Conservation (phyloP, 2,329 filamentous ascomycete genomes). For the Alternaria consortialis region DNA sequence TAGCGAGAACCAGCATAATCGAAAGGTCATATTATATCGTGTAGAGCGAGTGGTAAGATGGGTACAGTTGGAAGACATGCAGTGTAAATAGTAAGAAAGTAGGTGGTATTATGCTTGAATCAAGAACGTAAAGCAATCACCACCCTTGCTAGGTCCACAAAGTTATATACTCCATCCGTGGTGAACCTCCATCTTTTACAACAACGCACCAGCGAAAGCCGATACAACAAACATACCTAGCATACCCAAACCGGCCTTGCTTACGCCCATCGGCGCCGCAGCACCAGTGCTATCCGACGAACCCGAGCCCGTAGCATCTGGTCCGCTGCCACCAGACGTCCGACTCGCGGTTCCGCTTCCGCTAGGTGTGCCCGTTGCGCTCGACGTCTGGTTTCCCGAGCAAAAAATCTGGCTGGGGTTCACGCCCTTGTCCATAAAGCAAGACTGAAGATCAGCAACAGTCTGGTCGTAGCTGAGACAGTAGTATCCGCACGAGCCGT, state of each 20-base stretch:
- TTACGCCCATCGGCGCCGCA: constrained; percentile 27
- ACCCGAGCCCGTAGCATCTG: constrained; percentile 8
- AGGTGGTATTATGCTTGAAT: background rate
- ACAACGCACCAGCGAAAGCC: constrained; percentile 36
- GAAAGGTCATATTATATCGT: background rate
- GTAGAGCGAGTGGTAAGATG: background rate
- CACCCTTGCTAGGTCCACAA: background rate
- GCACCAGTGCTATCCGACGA: constrained; percentile 21
- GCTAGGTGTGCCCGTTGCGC: constrained; percentile 36
- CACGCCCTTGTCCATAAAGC: constrained; percentile 40
- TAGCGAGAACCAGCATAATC: background rate
- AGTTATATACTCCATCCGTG: background rate
- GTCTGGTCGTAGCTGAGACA: constrained; percentile 41
- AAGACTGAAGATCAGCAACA: constrained; percentile 38
- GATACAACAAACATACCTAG: constrained; percentile 39
- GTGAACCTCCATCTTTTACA: constrained; percentile 23
- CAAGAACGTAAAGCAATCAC: background rate
- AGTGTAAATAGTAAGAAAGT: background rate
- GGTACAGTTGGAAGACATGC: background rate
- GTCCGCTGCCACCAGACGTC: constrained; percentile 7
- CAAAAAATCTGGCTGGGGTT: constrained; percentile 35
- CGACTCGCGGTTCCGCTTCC: constrained; percentile 21
- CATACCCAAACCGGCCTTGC: constrained; percentile 42
- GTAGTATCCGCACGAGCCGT: constrained; percentile 41
- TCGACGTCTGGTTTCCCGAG: constrained; percentile 36